phyloP scores from a whole-genome alignment of 1,139 yeast genomes.

The Pichia sp. region DNA sequence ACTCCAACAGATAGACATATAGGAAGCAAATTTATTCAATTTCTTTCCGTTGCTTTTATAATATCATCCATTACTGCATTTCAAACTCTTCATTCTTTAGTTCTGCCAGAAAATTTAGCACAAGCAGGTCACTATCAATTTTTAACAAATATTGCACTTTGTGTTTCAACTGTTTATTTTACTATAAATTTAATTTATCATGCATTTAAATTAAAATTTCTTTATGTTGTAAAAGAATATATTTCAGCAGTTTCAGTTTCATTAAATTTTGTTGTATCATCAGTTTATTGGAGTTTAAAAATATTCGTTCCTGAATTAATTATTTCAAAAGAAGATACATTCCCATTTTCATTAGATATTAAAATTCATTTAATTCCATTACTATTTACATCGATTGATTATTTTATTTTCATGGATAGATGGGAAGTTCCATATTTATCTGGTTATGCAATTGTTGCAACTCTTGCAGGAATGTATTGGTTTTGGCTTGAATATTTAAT shows the following conservation, averaged over 20 bases:
- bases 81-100: slow-evolving; percentile 19
- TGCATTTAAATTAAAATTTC: slow-evolving; percentile 26
- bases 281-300: slow-evolving; percentile 62
- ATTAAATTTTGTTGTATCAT: slow-evolving; percentile 52
- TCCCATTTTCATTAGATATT: slow-evolving; percentile 49
- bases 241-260: slow-evolving; percentile 49
- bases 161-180: slow-evolving; percentile 42
- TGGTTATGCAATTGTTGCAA: slow-evolving; percentile 37
- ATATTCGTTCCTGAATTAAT: slow-evolving; percentile 43
- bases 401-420: slow-evolving; percentile 47
- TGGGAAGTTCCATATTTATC: slow-evolving; percentile 35
- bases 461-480: slow-evolving; percentile 48
- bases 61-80: slow-evolving; percentile 12
- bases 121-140: slow-evolving; percentile 65
- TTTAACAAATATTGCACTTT: slow-evolving; percentile 55
- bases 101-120: slow-evolving; percentile 43
- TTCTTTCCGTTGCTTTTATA: slow-evolving; percentile 2
- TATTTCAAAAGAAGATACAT: slow-evolving; percentile 30
- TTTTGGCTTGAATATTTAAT: slow-evolving; percentile 42
- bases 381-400: slow-evolving; percentile 45
- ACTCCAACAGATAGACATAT: not conserved
- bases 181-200: slow-evolving; percentile 39
- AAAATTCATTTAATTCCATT: slow-evolving; percentile 58
- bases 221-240: slow-evolving; percentile 31
- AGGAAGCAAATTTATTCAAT: not conserved